Evolutionary conservation across 352 stramenopile species (phyloP), one percentile per base, ranked within the genome.

Genomic region (Phytophthora syringae): DNA sequence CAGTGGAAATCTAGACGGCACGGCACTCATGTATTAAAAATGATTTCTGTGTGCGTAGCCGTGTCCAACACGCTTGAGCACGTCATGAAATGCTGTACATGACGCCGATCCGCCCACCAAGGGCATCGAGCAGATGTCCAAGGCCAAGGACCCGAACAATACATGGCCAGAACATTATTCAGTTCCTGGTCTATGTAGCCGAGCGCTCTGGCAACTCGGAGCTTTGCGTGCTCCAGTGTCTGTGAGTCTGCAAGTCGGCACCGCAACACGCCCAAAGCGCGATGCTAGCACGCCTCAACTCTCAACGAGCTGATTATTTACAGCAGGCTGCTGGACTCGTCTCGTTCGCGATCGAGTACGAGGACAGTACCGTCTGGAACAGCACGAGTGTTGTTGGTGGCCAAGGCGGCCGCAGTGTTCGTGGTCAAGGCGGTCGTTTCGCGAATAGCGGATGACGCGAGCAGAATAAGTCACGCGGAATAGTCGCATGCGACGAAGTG

Each of bases 91-190:
- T 53, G 40, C 39, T 59, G 7, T 54, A 59, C 48, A 49, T 54
- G 48, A 59, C 40, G 11, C 18, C 25, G 16, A 43, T 48, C 13
- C 47, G 11, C 45, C 27, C 0, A 11, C 36, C 1, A 65, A 52
- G 30, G 25, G 36, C 7, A 64, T 64, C 11, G 27, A 64, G n/a
- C 11, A 45, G 10, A 67, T 67, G 51, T 25, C 24, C 11, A 37
- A 32, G 34, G 32, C 51, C 7, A 67, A 57, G 25, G 21, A 49
- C 16, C 20, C 3, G 2, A 60, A 21, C 32, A 60, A 36, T 32
- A 47, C 51, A 5, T 67, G 50, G 25, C 40, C 59, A 7, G 59
- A 67, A 16, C 59, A 67, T 45, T 61, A 40, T 21, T n/a, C 60
- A 57, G 44, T 68, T 25, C 20, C 20, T 68, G 3, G 44, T 68